A percentile compares a stretch with the other conserved stretches of the same genome.
Evolutionary conservation across 106 monocot genomes (phyloP).

Genomic region (Dioscorea alata): DNA sequence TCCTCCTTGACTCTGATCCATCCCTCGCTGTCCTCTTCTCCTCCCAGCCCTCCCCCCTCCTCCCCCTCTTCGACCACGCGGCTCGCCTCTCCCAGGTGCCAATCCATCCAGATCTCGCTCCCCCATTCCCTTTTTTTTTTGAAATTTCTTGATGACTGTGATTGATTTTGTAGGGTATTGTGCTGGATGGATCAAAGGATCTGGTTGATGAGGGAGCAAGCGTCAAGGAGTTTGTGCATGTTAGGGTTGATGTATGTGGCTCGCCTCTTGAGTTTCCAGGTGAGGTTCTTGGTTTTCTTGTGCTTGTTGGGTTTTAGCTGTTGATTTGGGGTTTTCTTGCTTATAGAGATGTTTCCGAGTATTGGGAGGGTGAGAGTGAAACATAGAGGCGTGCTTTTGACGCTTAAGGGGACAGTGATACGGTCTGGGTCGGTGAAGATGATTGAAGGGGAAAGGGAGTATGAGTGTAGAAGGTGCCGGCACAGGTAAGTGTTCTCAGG

Average conservation of each 20-base stretch:
- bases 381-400: slow-evolving; percentile 76
- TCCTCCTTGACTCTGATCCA: slow-evolving; percentile 63
- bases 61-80: slow-evolving; percentile 64
- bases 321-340: slow-evolving; percentile 1
- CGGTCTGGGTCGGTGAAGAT: slow-evolving; percentile 86
- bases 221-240: slow-evolving; percentile 65
- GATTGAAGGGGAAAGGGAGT: slow-evolving; percentile 86
- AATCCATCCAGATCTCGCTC: neutral
- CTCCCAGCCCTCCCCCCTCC: slow-evolving; percentile 41
- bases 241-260: slow-evolving; percentile 66
- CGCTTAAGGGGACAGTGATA: slow-evolving; percentile 86
- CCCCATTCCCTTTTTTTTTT: neutral
- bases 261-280: slow-evolving; percentile 90
- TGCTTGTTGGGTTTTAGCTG: neutral
- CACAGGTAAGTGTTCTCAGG: slow-evolving; percentile 36
- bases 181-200: slow-evolving; percentile 37
- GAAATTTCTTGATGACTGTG: neutral
- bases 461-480: slow-evolving; percentile 86
- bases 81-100: slow-evolving; percentile 56
- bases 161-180: slow-evolving; percentile 30
- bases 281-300: slow-evolving; percentile 9
- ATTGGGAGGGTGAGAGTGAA: slow-evolving; percentile 84
- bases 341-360: slow-evolving; percentile 74
- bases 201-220: slow-evolving; percentile 11
- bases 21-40: slow-evolving; percentile 58